A percentile compares a stretch with the other conserved stretches of the same genome.
phyloP scores from a whole-genome alignment of 805 yeast species.

The Diddensiella caesifluorescens region DNA sequence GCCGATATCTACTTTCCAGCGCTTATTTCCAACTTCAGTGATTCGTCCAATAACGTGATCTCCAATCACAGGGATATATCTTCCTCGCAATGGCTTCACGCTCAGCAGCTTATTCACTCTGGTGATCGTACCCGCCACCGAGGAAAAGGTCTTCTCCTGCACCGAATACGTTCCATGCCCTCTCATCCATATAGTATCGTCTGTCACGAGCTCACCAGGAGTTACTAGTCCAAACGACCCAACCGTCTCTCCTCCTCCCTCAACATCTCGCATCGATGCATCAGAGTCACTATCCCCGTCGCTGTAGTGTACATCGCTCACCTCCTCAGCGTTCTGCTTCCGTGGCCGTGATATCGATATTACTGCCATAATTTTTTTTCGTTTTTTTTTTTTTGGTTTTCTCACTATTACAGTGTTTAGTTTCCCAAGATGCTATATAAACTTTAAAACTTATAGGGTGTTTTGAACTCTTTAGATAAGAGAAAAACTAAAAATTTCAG shows the following conservation, averaged over 20 bases:
- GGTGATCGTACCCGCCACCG: constrained; percentile 87
- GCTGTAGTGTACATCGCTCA: constrained; percentile 26
- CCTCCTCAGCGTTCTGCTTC: constrained; percentile 27
- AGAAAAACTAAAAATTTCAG: no score
- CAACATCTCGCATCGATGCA: constrained; percentile 11
- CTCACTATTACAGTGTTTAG: no score
- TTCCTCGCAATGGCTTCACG: constrained; percentile 79
- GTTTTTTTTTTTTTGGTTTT: no score
- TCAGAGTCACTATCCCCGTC: constrained; percentile 24
- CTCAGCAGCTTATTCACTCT: constrained; percentile 82
- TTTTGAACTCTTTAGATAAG: no score
- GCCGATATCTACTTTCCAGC: constrained; percentile 98
- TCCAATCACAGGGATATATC: constrained; percentile 92
- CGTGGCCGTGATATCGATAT: constrained; percentile 7
- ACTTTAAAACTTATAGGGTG: no score
- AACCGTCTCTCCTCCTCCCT: constrained; percentile 7
- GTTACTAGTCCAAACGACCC: constrained; percentile 53
- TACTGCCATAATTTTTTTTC: no score
- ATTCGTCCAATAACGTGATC: constrained; percentile 93
- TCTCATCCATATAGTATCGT: constrained; percentile 95
- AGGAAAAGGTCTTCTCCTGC: constrained; percentile 70
- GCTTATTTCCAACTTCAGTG: constrained; percentile 84
- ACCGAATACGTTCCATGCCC: constrained; percentile 94
- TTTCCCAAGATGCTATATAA: no score
- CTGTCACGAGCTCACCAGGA: constrained; percentile 95